A percentile compares a stretch with the other conserved stretches of the same genome.
These are phyloP conservation scores for Pseudogymnoascus sp. DNA, from an alignment of 2,329 filamentous ascomycete genomes.

Conservation along the genomic window DNA sequence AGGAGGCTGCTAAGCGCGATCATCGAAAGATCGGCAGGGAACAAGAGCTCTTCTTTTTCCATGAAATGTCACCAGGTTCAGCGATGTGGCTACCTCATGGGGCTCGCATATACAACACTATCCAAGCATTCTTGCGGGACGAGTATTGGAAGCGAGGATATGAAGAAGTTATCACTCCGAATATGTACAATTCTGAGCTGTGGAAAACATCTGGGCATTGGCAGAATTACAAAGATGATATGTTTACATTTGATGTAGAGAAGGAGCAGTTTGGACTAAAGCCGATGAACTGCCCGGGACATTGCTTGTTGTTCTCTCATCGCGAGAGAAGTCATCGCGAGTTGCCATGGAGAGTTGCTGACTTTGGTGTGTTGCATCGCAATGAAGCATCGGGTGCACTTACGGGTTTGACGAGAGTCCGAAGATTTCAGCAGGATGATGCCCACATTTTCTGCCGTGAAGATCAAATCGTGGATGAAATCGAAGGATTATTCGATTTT, in stretches of 20 bases:
- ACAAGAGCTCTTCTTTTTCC: constrained; percentile 96
- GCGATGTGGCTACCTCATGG: constrained; percentile 90
- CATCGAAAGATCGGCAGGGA: constrained; percentile 90
- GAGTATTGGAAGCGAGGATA: constrained; percentile 94
- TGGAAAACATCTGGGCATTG: constrained; percentile 97
- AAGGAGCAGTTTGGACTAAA: constrained; percentile 82
- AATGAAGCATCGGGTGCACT: constrained; percentile 93
- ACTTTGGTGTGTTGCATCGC: constrained; percentile 90
- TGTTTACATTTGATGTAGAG: constrained; percentile 80
- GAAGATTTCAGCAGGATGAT: constrained; percentile 93
- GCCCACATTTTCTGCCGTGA: constrained; percentile 91
- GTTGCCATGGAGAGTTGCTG: constrained; percentile 83
- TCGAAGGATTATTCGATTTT: constrained; percentile 81
- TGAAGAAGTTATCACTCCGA: constrained; percentile 89
- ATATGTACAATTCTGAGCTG: constrained; percentile 87
- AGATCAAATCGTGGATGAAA: constrained; percentile 66
- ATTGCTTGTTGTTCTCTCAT: constrained; percentile 80
- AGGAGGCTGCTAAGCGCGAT: constrained; percentile 96
- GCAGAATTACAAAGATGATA: constrained; percentile 89
- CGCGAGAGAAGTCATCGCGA: constrained; percentile 81
- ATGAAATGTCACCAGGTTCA: constrained; percentile 85
- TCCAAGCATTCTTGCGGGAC: constrained; percentile 70
- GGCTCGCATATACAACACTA: constrained; percentile 83
- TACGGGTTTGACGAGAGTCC: constrained; percentile 81
- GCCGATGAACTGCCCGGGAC: constrained; percentile 97